Conservation (phyloP, 2,329 filamentous ascomycete species). For the Aspergillus sp. region DNA sequence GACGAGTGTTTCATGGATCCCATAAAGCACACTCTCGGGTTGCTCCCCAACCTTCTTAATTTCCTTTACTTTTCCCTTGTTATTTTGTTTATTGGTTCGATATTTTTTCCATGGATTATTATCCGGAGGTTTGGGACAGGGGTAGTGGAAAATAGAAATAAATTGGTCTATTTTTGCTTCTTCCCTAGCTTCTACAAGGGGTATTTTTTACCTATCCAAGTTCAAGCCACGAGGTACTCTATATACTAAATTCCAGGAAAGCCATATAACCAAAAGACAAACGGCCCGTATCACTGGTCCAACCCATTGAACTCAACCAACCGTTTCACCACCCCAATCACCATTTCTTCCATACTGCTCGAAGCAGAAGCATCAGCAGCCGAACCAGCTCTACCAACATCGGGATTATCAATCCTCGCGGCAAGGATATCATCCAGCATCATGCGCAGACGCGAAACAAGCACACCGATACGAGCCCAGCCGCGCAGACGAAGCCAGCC, state of each 20-base stretch:
- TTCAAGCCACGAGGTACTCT: too few relatives aligned
- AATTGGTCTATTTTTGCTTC: not conserved
- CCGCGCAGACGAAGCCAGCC: conserved; percentile 80
- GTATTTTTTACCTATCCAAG: not conserved
- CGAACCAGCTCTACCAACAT: conserved; percentile 39
- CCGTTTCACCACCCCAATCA: conserved; percentile 68
- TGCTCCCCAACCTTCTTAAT: conserved; percentile 7
- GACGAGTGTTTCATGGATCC: not conserved
- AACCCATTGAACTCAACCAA: conserved; percentile 85
- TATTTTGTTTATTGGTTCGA: conserved; percentile 8
- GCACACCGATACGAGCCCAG: conserved; percentile 89
- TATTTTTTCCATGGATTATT: conserved; percentile 14
- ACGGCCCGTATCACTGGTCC: conserved; percentile 42
- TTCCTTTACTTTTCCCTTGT: conserved; percentile 5
- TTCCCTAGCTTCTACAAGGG: not conserved
- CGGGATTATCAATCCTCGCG: conserved; percentile 68
- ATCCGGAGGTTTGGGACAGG: conserved; percentile 13
- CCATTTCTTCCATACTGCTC: conserved; percentile 25
- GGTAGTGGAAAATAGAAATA: conserved; percentile 6
- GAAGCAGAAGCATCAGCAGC: conserved; percentile 16
- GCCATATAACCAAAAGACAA: too few relatives aligned
- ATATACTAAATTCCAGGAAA: too few relatives aligned
- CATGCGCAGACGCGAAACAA: conserved; percentile 71
- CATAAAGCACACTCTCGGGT: not conserved
- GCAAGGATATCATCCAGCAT: conserved; percentile 83